These are phyloP conservation scores for Phymatotrichopsis omnivora DNA, from an alignment of 2,329 filamentous ascomycete genomes.

Conservation along the genomic window DNA sequence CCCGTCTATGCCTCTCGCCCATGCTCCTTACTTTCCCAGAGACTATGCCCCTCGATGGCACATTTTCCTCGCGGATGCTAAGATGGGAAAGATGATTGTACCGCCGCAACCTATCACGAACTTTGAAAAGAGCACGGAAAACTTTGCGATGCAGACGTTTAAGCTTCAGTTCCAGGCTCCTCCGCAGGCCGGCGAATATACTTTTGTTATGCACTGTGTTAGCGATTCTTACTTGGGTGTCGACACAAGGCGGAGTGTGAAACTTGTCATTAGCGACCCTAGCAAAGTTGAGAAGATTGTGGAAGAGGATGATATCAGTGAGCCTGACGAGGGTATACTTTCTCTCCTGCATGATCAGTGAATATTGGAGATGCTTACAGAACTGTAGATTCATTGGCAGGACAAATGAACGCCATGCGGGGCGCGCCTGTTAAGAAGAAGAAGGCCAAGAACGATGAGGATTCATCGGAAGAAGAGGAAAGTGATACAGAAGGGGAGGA, in stretches of 20 bases:
- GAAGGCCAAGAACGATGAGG: conserved; percentile 46
- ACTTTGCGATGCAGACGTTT: conserved; percentile 88
- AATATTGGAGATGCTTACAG: conserved; percentile 22
- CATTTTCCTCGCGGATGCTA: conserved; percentile 85
- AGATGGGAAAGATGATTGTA: conserved; percentile 91
- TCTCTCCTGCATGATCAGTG: neutral
- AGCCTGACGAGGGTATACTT: conserved; percentile 86
- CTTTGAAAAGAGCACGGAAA: conserved; percentile 75
- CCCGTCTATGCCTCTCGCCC: conserved; percentile 67
- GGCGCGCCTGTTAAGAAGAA: conserved; percentile 51
- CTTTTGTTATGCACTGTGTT: conserved; percentile 85
- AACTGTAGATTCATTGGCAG: conserved; percentile 66
- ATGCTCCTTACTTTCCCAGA: conserved; percentile 81
- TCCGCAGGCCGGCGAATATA: conserved; percentile 83
- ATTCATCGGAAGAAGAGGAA: conserved; percentile 55
- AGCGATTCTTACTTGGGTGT: conserved; percentile 94
- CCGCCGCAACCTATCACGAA: conserved; percentile 90
- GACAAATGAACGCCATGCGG: conserved; percentile 82
- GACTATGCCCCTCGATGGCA: conserved; percentile 89
- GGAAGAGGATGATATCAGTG: conserved; percentile 89
- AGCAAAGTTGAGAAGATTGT: conserved; percentile 71
- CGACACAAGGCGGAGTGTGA: conserved; percentile 84
- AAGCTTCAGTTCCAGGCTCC: conserved; percentile 97
- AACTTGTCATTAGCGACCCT: conserved; percentile 77
- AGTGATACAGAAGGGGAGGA: conserved; percentile 38